phyloP scores from a whole-genome alignment of 2,329 filamentous ascomycete species.

The Fusarium sarcochroum region DNA sequence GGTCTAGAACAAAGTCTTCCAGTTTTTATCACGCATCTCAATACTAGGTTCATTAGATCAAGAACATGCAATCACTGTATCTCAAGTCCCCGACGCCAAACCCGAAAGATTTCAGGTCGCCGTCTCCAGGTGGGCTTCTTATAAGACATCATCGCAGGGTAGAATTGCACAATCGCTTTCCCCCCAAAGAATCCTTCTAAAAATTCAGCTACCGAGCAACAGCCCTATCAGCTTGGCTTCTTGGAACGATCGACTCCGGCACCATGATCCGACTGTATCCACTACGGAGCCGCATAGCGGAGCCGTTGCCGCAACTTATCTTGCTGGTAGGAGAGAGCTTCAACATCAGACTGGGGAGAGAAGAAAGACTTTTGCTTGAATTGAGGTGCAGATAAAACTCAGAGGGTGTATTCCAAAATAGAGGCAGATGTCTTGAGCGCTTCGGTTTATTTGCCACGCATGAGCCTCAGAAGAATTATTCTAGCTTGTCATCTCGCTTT shows the following conservation, averaged over 20 bases:
- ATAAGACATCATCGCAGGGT: constrained; percentile 1
- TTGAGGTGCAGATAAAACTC: no score
- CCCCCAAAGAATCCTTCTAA: not conserved
- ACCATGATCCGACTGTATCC: constrained; percentile 1
- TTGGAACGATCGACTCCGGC: not conserved
- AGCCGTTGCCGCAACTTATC: constrained; percentile 2
- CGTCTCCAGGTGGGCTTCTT: not conserved
- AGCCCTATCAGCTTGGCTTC: constrained; percentile 1
- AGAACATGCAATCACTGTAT: no score
- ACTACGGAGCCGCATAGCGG: constrained; percentile 29
- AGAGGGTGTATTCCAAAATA: no score
- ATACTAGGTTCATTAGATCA: no score
- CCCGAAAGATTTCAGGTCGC: not conserved
- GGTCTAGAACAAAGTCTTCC: no score
- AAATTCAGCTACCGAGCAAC: not conserved
- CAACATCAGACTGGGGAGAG: no score
- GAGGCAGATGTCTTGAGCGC: no score
- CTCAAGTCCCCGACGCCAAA: not conserved
- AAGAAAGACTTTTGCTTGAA: no score
- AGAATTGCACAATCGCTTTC: constrained; percentile 6
- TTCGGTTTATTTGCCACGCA: no score
- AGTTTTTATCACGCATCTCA: no score
- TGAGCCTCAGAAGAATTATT: not conserved
- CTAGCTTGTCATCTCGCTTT: not conserved
- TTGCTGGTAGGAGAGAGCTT: not conserved